A percentile compares a stretch with the other conserved stretches of the same genome.
Evolutionary conservation across 441 rosid species (phyloP).

Genomic region (Kokia cookei): DNA sequence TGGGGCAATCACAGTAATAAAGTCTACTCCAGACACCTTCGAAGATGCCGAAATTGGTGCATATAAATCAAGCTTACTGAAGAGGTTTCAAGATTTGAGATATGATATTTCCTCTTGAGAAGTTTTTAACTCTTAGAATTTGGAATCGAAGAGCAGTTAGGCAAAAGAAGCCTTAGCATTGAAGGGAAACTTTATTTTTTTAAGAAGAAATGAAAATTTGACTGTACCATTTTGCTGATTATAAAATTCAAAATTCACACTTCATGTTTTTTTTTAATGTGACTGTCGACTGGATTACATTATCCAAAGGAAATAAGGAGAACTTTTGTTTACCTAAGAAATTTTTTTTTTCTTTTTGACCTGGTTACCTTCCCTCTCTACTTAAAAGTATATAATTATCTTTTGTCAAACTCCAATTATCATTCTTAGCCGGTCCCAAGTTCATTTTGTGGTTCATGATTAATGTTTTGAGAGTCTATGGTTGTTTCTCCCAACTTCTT

Average conservation of each 20-base stretch:
- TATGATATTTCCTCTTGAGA: slow-evolving; percentile 14
- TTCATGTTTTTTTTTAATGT: background rate
- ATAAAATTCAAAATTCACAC: background rate
- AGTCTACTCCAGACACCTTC: slow-evolving; percentile 45
- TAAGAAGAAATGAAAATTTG: background rate
- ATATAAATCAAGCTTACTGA: slow-evolving; percentile 54
- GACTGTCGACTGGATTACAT: background rate
- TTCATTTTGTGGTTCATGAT: no score
- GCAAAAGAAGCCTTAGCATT: background rate
- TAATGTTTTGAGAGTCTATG: no score
- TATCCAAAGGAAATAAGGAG: background rate
- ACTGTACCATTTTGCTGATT: background rate
- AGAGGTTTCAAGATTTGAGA: slow-evolving; percentile 58
- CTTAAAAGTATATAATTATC: background rate
- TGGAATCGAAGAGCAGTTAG: background rate
- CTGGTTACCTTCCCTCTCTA: background rate
- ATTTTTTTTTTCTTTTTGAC: background rate
- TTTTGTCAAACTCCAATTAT: background rate
- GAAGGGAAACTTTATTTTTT: background rate
- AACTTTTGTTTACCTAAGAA: no score
- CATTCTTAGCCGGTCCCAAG: background rate
- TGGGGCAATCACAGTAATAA: slow-evolving; percentile 53
- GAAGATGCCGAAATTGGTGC: slow-evolving; percentile 51
- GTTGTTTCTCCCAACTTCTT: no score
- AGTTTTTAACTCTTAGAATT: background rate